A percentile compares a stretch with the other conserved stretches of the same genome.
Evolutionary conservation across 805 yeast species (phyloP).

Genomic region (Scheffersomyces spartinae): DNA sequence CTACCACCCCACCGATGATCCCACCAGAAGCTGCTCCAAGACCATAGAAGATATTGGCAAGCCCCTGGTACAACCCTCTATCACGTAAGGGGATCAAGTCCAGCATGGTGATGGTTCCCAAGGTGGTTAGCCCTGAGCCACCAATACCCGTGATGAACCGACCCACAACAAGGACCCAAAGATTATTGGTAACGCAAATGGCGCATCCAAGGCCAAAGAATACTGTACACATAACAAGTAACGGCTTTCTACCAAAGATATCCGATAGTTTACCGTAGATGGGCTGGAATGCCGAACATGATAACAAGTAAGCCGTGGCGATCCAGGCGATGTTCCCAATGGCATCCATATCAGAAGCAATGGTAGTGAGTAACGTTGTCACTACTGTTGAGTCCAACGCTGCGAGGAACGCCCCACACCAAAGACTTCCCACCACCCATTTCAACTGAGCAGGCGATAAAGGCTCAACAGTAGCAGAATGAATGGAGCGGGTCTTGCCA

Average conservation of each 20-base stretch:
- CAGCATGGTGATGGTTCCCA: conserved; percentile 64
- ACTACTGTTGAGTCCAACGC: conserved; percentile 62
- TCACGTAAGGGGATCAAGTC: conserved; percentile 69
- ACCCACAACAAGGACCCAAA: conserved; percentile 38
- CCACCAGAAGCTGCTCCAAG: conserved; percentile 47
- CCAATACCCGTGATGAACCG: conserved; percentile 77
- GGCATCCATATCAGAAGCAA: conserved; percentile 59
- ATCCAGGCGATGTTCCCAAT: conserved; percentile 60
- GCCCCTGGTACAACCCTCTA: conserved; percentile 76
- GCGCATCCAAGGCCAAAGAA: conserved; percentile 46
- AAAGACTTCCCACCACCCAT: too few species aligned
- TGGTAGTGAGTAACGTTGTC: conserved; percentile 50
- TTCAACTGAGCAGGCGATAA: too few species aligned
- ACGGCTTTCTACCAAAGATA: conserved; percentile 53
- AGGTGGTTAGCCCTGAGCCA: conserved; percentile 77
- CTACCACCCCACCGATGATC: conserved; percentile 39
- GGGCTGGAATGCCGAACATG: conserved; percentile 68
- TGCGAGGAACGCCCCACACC: conserved; percentile 39
- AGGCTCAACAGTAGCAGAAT: too few species aligned
- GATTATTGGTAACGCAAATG: conserved; percentile 44
- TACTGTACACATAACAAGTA: conserved; percentile 38
- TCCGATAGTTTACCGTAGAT: conserved; percentile 61
- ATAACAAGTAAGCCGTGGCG: conserved; percentile 56
- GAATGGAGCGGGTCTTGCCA: too few species aligned
- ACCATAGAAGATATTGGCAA: conserved; percentile 67